Percentiles rank a stretch among this genome's conserved stretches.
These are phyloP conservation scores for Diplodia scrobiculata DNA, from an alignment of 2,329 filamentous ascomycete genomes.

Conservation along the genomic window DNA sequence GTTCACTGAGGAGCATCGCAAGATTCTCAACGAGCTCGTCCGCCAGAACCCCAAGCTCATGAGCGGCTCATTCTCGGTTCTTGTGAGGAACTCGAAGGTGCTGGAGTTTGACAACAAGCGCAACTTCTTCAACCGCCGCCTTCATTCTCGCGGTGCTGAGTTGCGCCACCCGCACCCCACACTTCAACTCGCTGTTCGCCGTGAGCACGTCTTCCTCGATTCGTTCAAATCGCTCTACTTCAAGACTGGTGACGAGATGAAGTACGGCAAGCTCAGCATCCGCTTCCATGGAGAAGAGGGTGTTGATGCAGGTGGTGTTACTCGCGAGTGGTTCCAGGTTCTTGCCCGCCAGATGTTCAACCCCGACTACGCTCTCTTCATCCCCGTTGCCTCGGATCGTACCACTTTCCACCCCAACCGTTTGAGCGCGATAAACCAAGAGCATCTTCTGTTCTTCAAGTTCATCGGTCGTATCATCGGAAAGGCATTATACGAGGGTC, in stretches of 20 bases:
- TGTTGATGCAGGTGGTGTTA: constrained; percentile 95
- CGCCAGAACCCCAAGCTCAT: constrained; percentile 96
- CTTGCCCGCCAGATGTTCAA: constrained; percentile 98
- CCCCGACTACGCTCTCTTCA: constrained; percentile 94
- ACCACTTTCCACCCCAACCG: constrained; percentile 99
- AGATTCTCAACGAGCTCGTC: constrained; percentile 96
- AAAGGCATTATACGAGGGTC: constrained; percentile 94
- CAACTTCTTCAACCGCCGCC: constrained; percentile 94
- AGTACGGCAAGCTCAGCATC: constrained; percentile 97
- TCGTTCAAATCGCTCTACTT: constrained; percentile 98
- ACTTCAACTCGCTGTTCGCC: constrained; percentile 83
- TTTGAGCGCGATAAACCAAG: constrained; percentile 87
- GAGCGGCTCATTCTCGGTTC: constrained; percentile 93
- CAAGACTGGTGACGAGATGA: constrained; percentile 95
- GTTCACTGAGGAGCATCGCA: constrained; percentile 96
- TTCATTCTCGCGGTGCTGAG: constrained; percentile 74
- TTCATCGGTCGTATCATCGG: constrained; percentile 98
- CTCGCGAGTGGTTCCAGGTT: constrained; percentile 98
- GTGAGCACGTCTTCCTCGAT: constrained; percentile 95
- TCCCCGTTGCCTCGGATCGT: constrained; percentile 91
- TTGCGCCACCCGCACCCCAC: constrained; percentile 72
- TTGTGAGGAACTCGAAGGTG: constrained; percentile 98
- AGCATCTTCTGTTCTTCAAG: constrained; percentile 98
- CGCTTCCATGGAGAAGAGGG: constrained; percentile 97
- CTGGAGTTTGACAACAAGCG: constrained; percentile 99